Percentiles rank a stretch among this genome's conserved stretches.
These are phyloP conservation scores for Thraustotheca clavata DNA, from an alignment of 352 stramenopile genomes.

Conservation along the genomic window DNA sequence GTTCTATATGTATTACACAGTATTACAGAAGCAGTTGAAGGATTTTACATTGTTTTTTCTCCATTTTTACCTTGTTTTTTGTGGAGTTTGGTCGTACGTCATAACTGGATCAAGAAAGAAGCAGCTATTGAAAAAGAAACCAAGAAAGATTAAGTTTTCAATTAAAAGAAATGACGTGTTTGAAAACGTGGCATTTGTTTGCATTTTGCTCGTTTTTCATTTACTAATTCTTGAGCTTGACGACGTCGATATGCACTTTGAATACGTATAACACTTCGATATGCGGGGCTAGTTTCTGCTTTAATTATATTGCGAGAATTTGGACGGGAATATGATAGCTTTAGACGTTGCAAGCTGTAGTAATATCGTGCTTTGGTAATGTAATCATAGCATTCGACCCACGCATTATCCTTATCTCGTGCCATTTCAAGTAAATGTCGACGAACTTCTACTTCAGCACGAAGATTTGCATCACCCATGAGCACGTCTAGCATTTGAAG, in stretches of 20 bases:
- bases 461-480: constrained; percentile 29
- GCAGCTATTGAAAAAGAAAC: not conserved
- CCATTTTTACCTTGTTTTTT: constrained; percentile 75
- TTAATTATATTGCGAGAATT: constrained; percentile 40
- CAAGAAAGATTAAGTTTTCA: constrained; percentile 10
- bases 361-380: constrained; percentile 42
- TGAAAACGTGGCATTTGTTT: constrained; percentile 42
- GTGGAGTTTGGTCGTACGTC: constrained; percentile 75
- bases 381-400: constrained; percentile 50
- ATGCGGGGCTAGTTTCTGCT: constrained; percentile 42
- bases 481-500: constrained; percentile 43
- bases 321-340: constrained; percentile 31
- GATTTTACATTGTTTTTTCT: constrained; percentile 78
- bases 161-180: constrained; percentile 13
- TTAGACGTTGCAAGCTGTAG: constrained; percentile 54
- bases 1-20: constrained; percentile 53
- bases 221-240: constrained; percentile 35
- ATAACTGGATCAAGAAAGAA: constrained; percentile 42
- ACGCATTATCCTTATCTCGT: constrained; percentile 52
- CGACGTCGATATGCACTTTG: constrained; percentile 50
- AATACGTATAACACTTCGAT: constrained; percentile 40
- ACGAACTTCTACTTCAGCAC: constrained; percentile 46
- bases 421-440: constrained; percentile 32
- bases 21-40: constrained; percentile 55
- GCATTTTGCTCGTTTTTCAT: constrained; percentile 39